A percentile compares a stretch with the other conserved stretches of the same genome.
Evolutionary conservation across 2,329 filamentous ascomycete genomes (phyloP).

Genomic region (Hirsutella rhossiliensis): DNA sequence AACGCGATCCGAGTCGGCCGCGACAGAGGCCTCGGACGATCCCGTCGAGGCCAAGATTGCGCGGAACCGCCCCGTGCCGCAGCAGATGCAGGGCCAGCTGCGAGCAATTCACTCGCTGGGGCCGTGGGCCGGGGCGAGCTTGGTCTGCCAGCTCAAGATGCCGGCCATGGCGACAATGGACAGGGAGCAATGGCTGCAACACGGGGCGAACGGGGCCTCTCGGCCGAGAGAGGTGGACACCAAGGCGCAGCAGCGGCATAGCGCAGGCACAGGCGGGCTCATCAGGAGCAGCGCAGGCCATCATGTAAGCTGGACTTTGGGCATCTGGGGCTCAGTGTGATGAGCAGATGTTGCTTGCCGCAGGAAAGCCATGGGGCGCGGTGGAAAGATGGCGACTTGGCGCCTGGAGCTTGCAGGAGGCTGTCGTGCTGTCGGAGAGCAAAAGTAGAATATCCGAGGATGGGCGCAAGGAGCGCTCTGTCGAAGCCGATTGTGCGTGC

Average conservation of each 20-base stretch:
- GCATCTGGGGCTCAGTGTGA: conserved; percentile 44
- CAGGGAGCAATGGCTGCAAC: conserved; percentile 56
- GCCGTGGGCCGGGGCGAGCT: conserved; percentile 61
- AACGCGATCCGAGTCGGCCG: conserved; percentile 10
- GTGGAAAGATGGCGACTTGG: too few species aligned
- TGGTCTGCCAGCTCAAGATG: conserved; percentile 56
- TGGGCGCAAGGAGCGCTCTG: too few species aligned
- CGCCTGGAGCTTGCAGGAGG: too few species aligned
- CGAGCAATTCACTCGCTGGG: conserved; percentile 59
- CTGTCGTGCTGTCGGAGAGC: too few species aligned
- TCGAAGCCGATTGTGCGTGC: too few species aligned
- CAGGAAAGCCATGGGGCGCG: too few species aligned
- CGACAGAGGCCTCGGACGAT: conserved; percentile 14
- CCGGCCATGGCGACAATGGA: conserved; percentile 59
- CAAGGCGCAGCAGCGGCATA: conserved; percentile 49
- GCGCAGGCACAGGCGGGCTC: conserved; percentile 45
- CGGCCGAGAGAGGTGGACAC: conserved; percentile 46
- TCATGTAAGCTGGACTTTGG: conserved; percentile 47
- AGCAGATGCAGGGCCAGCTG: conserved; percentile 43
- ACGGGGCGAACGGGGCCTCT: conserved; percentile 52
- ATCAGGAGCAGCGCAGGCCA: conserved; percentile 21
- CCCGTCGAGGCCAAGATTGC: conserved; percentile 24
- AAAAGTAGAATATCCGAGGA: too few species aligned
- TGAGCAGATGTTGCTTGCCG: too few species aligned
- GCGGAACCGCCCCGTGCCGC: conserved; percentile 21